Evolutionary conservation across 2,329 filamentous ascomycete species (phyloP).

Genomic region (Leptographium wingfieldii): DNA sequence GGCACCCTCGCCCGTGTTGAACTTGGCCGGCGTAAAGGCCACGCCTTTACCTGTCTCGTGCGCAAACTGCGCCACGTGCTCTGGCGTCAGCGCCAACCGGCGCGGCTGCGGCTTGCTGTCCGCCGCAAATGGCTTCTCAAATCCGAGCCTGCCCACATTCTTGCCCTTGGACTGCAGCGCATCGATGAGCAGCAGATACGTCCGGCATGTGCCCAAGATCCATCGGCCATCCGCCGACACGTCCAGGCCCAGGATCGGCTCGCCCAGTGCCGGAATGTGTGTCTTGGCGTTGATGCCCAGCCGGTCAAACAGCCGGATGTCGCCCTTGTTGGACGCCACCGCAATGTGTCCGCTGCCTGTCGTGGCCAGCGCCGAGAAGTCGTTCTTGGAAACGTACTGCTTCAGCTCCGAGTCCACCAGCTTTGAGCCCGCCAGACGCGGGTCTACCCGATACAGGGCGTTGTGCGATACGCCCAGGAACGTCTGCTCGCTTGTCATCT

Average conservation of each 20-base stretch:
- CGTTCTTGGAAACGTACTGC: constrained; percentile 93
- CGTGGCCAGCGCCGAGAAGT: constrained; percentile 87
- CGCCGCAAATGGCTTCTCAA: constrained; percentile 85
- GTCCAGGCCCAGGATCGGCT: constrained; percentile 88
- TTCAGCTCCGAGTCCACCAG: constrained; percentile 87
- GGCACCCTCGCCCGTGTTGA: constrained; percentile 54
- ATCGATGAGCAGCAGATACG: constrained; percentile 89
- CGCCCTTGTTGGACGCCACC: constrained; percentile 94
- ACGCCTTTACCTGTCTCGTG: constrained; percentile 85
- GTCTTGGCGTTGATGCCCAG: constrained; percentile 97
- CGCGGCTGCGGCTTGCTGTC: constrained; percentile 89
- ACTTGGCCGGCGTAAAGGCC: constrained; percentile 80
- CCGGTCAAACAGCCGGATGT: constrained; percentile 89
- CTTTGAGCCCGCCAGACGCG: constrained; percentile 79
- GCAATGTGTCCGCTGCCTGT: constrained; percentile 96
- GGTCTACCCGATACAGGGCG: constrained; percentile 85
- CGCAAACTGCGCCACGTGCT: constrained; percentile 93
- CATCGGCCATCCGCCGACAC: constrained; percentile 92
- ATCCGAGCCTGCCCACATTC: constrained; percentile 95
- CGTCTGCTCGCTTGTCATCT: constrained; percentile 91
- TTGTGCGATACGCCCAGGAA: constrained; percentile 91
- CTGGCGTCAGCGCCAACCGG: constrained; percentile 75
- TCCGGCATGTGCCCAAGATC: constrained; percentile 87
- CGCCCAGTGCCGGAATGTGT: constrained; percentile 85
- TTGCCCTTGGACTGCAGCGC: constrained; percentile 83